Evolutionary conservation across 2,329 filamentous ascomycete species (phyloP), one percentile per base, ranked within the genome.

Genomic region (Neopestalotiopsis clavispora): DNA sequence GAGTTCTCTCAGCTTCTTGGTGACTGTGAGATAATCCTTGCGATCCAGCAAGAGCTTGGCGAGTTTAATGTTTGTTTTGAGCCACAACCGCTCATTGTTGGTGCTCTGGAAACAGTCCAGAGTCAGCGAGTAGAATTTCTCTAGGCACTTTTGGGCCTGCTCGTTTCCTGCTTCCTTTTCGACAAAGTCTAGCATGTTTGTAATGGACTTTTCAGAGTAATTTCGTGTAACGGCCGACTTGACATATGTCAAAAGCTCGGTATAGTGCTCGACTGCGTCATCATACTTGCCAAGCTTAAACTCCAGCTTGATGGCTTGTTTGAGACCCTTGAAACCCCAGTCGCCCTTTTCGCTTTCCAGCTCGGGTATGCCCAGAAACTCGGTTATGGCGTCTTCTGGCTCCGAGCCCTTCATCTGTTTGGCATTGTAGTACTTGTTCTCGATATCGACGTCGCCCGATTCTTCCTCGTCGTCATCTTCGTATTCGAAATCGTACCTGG

Each of bases 401-500:
- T 95, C 94, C 71, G 91, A 91, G 58, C 86, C 86, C 85, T 98
- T 99, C 79, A 97, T 91, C 83, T 98, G 95, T 83, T 99, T 99
- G 58, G 96, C 96, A 82, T 98, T 98, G 87, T 98, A 99, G 85
- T 99, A 99, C 84, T 97, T 98, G 85, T 99, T 99, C 80, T 99
- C 96, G 79, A 98, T 97, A 74, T 95, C 94, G 75, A 98, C 93
- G 79, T 98, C 94, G 69, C 91, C 94, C 40, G 89, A 90, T 69
- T 97, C 92, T 58, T 97, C 93, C 63, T 96, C 94, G 68, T 97
- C 94, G 73, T 94, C 94, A 69, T 91, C 96, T 79, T 98, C 95
- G 81, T 98, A 98, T 78, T 98, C 95, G 80, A 98, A 98, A 82
- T 98, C 96, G 79, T 98, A 94, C 76, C 92, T 93, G 69, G 4